Base-by-base conservation (phyloP, 164 flowering plant genomes). In the Vitis rupestris region DNA sequence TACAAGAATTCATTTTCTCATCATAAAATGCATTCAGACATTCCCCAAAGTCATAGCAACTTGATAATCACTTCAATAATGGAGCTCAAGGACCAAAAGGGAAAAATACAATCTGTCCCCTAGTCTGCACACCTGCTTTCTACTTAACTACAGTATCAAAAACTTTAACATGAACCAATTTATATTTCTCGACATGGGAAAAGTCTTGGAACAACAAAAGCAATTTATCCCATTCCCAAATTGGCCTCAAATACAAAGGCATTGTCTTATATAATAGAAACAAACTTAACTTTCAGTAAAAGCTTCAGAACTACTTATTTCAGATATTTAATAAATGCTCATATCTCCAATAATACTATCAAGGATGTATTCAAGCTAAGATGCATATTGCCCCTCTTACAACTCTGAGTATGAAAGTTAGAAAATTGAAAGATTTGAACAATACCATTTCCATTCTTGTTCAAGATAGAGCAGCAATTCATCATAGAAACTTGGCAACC, bases 401-500 rank as follows among this genome's bases (percentile, higher is more conserved):
- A 11, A 69, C 56, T 61, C 37, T 14, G 52, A 58, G 50, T 55
- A 30, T 17, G 27, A 16, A 59, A 59, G 50, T 9, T 3, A 9
- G 31, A 37, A 60, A 27, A 68, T 58, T 55, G 19, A 15, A 37
- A 65, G 52, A 47, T 9, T 44, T 44, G 67, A 59, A 62, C 47
- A 79, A 47, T 93, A 96, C 99, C 99, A 96, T 75, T 96, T 96
- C 99, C 99, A 96, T 76, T 96, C 99, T 76, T 93, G 97, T 77
- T 96, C 99, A 67, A 96, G 94, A 82, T 90, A 90, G 61, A 92
- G 96, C 16, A 96, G 87, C 78, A 92, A 79, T 75, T 93, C 97
- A 78, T 96, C 98, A 72, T 90, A 93, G 82, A 93, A 96, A 78
- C 78, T 87, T 53, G 98, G 97, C 82, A 96, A 77, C 99, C 98